phyloP scores from a whole-genome alignment of 23 red algal genomes.

The Gracilaria caudata region DNA sequence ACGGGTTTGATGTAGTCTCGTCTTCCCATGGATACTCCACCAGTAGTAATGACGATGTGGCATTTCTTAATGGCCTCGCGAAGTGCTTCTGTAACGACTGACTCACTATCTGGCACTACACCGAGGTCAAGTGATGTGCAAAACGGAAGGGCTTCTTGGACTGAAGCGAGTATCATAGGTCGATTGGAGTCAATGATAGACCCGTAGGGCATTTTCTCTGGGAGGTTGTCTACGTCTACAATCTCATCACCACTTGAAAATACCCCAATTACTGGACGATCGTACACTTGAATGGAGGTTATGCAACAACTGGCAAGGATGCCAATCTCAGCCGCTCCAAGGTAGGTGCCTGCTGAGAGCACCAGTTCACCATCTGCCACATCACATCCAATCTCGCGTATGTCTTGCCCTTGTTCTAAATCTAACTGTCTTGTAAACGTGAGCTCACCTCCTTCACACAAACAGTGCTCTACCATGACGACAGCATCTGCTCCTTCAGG shows the following conservation, averaged over 20 bases:
- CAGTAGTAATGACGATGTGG: constrained; percentile 79
- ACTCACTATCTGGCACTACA: constrained; percentile 67
- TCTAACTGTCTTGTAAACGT: constrained; percentile 39
- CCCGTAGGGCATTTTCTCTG: constrained; percentile 36
- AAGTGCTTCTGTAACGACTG: constrained; percentile 6
- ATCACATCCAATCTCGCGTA: constrained; percentile 80
- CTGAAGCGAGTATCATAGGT: constrained; percentile 80
- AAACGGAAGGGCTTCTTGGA: constrained; percentile 57
- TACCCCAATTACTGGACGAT: constrained; percentile 71
- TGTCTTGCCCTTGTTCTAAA: constrained; percentile 57
- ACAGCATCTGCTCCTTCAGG: constrained; percentile 88
- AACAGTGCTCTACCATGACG: constrained; percentile 82
- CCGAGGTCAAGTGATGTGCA: constrained; percentile 75
- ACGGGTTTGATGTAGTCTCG: constrained; percentile 81
- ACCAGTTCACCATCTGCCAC: constrained; percentile 75
- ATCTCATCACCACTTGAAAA: constrained; percentile 94
- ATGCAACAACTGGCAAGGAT: constrained; percentile 69
- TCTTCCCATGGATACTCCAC: constrained; percentile 91
- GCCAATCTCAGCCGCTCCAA: constrained; percentile 75
- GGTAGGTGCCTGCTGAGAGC: constrained; percentile 47
- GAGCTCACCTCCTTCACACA: constrained; percentile 36
- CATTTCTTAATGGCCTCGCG: constrained; percentile 25
- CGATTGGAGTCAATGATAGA: constrained; percentile 86
- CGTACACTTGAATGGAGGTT: constrained; percentile 47
- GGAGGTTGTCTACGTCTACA: constrained; percentile 18